Base-by-base conservation (phyloP, 2,329 filamentous ascomycete genomes). In the Aspergillus phoenicis region DNA sequence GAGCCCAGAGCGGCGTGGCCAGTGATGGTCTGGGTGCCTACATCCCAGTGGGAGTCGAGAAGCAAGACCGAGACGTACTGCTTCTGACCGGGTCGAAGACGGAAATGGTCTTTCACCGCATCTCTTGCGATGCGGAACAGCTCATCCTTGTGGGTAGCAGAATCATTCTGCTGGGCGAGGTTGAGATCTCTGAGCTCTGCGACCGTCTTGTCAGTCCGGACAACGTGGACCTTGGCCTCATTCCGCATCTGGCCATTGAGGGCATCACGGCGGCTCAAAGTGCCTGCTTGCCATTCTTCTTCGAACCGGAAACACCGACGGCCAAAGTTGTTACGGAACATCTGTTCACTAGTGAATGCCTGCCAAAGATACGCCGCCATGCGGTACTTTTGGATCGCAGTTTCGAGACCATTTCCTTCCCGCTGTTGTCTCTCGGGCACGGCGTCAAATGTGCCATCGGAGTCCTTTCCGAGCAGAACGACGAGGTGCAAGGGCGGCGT, bases 321-420 rank as follows among this genome's bases (percentile, higher is more conserved):
- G 8, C 93, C 93, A 67, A 98, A 87, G 62, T 89, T 91, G 73
- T 97, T 91, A 64, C 92, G 88, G 75, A 87, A 90, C 94, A 98
- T 98, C 74, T 98, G 93, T 75, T 99, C 95, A 6, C 91, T 92
- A 0, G 94, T 98, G 71, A 96, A 98, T 7, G 93, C 92, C 75
- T 99, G 95, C 93, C 95, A 98, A 13, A 98, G 82, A 73, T 98
- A 97, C 24, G 92, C 94, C 17, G 93, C 90, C 90, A 96, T 97
- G 64, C 93, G 87, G 74, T 95, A 97, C 74, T 99, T 99, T 70
- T 86, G 87, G 55, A 96, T 84, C 0, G 95, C 95, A 7, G 86
- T 87, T 10, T 93, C 89, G 38, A 98, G 73, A 1, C 84, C 85
- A 75, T 97, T 96, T 17, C 91, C 93, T 81, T 96, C 93, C 67